Base-by-base conservation (phyloP, 306 rosid species). In the Pachyrhizus erosus region DNA sequence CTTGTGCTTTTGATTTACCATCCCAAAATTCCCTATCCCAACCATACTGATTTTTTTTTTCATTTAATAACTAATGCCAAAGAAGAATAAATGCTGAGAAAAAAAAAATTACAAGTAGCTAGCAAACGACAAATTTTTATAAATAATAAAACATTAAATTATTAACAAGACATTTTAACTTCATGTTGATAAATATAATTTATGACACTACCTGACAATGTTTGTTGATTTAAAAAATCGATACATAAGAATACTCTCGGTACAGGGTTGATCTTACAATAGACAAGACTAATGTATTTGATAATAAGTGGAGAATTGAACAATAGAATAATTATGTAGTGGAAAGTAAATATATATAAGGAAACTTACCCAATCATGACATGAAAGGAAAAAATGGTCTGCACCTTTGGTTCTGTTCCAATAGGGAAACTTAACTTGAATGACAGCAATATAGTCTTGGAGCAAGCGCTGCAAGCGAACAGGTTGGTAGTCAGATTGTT, bases 361-460 rank as follows among this genome's bases (percentile, higher is more conserved):
- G 58, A n/a, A n/a, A 51, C 60, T 52, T 52, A 52, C 60, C 60
- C 60, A 52, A 52, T 52, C 60, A 52, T 52, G 60, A 52, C 60
- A 52, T 0, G 60, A 52, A 20, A 52, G 60, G 12, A 52, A 52
- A 52, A 52, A 52, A 52, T 52, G 60, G 26, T 52, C 60, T 1
- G 60, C 60, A 52, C 60, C 60, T 52, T 18, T n/a, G 26, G 12
- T 52, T 52, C 26, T 18, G 8, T 52, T 52, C 60, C 60, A 52
- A 18, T 18, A 52, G 2, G 60, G 60, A 52, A 18, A 52, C 2
- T 52, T 52, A n/a, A 18, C 1, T 52, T n/a, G 0, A 52, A 52
- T 52, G 18, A 52, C 60, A 52, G 0, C 3, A 52, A 52, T 52
- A 52, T 52, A 52, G 4, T 52, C 60, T 52, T 52, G 1, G 1